Evolutionary conservation across 164 flowering plant species (phyloP), one percentile per base, ranked within the genome.

Genomic region (Euptelea pleiosperma): DNA sequence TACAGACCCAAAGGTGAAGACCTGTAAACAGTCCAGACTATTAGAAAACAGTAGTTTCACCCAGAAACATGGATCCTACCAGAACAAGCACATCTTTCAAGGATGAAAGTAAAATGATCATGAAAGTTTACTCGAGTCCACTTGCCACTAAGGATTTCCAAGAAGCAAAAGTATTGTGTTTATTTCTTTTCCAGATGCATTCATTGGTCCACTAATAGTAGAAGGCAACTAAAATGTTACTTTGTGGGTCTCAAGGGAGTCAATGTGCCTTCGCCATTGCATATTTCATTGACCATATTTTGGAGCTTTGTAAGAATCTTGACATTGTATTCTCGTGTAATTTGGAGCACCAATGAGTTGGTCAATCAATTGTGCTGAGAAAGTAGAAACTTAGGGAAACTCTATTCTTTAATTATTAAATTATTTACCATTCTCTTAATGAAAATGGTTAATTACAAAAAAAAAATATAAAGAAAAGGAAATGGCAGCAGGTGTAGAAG

Each of bases 1-100:
- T 25, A 89, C 98, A 45, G 98, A 93, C 30, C 98, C 98, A 82
- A 85, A 93, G 25, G 90, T 83, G 64, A 80, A 86, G 46, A 93
- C 97, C 98, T 88, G 75, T 21, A 75, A 56, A 64, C 34, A 55
- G 56, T 22, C 25, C 50, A 35, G 16, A 49, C 11, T 26, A 26
- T 44, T 54, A 53, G 21, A 44, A 28, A 45, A 42, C 8, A 44
- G 21, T 40, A 43, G 47, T 43, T n/a, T 43, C 47, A 43, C 6
- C 6, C 26, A 6, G 43, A n/a, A 14, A 14, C 18, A 4, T n/a
- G 43, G 43, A n/a, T 16, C n/a, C 7, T 4, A 40, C 18, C 43
- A 40, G 43, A n/a, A 40, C 16, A 40, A n/a, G 21, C 43, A 40
- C 5, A 40, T 40, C 4, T 40, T 40, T 40, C 18, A 40, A 8